Evolutionary conservation across 2,329 filamentous ascomycete species (phyloP), one percentile per base, ranked within the genome.

Genomic region (Plectosphaerella sp.): DNA sequence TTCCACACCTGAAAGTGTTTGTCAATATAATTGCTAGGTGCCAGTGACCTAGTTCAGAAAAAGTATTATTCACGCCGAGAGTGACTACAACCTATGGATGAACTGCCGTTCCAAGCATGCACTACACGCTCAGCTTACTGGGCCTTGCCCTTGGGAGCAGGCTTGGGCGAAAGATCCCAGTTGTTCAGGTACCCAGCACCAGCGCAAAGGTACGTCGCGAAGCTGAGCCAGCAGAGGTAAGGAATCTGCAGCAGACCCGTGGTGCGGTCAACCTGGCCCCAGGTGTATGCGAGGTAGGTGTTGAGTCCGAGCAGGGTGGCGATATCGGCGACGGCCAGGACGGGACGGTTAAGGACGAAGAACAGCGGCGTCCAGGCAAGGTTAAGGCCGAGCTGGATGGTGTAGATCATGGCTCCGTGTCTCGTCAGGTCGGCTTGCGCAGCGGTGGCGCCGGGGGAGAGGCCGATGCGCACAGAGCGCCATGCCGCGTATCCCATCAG

Each of bases 361-460:
- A 97, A 97, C 11, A 97, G 79, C 12, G 93, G 93, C 82, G 91
- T 97, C 90, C 90, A 97, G 50, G 87, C 69, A 28, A 96, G 75
- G 67, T 97, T 97, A 49, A 97, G 77, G 11, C 80, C 88, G 7
- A 97, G 84, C 71, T 97, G 92, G 54, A 91, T 76, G 2, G 88
- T 89, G 75, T 96, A 97, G 28, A 97, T 78, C 0, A 87, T 89
- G 53, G 89, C 86, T 59, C 86, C 87, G 58, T 84, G 78, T 65
- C 82, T 81, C 49, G 87, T 83, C 50, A 82, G 71, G 36, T 74
- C 69, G 47, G 82, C 76, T n/a, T 79, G 81, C 39, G 72, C 67
- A 28, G 79, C 72, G 36, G 77, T 73, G 37, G 78, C 67, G 39
- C 77, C 64, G n/a, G 84, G 83, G 7, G 77, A 76, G 48, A 85